These are phyloP conservation scores for Teratosphaeria epicoccoides DNA, from an alignment of 2,329 filamentous ascomycete species.

Conservation along the genomic window DNA sequence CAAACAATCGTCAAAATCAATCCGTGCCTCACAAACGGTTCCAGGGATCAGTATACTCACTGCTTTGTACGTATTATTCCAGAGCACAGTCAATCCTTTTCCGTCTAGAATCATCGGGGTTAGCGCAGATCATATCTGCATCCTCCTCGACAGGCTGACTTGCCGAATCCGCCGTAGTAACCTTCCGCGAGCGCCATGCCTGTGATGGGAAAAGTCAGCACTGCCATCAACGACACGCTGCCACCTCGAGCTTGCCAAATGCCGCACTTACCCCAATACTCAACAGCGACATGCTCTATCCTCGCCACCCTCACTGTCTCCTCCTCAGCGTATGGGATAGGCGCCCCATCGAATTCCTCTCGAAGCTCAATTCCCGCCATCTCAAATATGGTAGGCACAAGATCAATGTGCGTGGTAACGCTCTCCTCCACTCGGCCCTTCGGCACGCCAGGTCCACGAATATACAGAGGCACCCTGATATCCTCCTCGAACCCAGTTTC, in stretches of 20 bases:
- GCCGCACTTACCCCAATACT: slow-evolving; percentile 29
- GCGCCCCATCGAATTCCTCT: slow-evolving; percentile 27
- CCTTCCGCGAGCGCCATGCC: slow-evolving; percentile 26
- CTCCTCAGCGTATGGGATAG: slow-evolving; percentile 23
- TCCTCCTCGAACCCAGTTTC: slow-evolving; percentile 30
- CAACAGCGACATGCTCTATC: slow-evolving; percentile 30
- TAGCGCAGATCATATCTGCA: background rate
- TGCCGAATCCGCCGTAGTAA: slow-evolving; percentile 16
- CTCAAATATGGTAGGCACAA: slow-evolving; percentile 29
- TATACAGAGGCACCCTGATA: slow-evolving; percentile 30
- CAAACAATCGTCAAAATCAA: too few species aligned
- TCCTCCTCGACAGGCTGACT: slow-evolving; percentile 3
- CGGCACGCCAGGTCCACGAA: slow-evolving; percentile 29
- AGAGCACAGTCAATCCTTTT: background rate
- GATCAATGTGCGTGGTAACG: slow-evolving; percentile 31
- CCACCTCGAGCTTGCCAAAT: too few species aligned
- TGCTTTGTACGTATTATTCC: slow-evolving; percentile 24
- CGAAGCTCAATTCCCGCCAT: slow-evolving; percentile 23
- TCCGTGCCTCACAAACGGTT: too few species aligned
- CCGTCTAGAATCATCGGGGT: background rate
- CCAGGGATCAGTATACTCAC: too few species aligned
- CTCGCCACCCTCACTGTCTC: slow-evolving; percentile 4
- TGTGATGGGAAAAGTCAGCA: background rate
- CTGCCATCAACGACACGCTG: background rate
- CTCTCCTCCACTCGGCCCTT: slow-evolving; percentile 20